phyloP scores from a whole-genome alignment of 2,329 filamentous ascomycete genomes.

The Phyllosticta ampelicida region DNA sequence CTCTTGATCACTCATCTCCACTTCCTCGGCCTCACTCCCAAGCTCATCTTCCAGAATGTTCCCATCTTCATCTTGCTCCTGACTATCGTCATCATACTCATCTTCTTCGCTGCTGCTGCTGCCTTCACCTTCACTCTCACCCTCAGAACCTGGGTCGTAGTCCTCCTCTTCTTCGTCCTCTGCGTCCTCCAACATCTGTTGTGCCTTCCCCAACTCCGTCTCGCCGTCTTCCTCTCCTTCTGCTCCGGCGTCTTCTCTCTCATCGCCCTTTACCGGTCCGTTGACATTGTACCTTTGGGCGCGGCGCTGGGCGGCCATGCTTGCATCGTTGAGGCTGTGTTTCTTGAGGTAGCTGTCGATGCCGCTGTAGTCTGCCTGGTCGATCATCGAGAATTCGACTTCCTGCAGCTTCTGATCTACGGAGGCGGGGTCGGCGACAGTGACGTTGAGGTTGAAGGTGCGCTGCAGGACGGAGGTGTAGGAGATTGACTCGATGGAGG shows the following conservation, averaged over 20 bases:
- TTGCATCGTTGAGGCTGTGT: constrained; percentile 52
- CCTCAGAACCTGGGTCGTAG: constrained; percentile 31
- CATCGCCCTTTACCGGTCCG: constrained; percentile 18
- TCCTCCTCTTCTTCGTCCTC: constrained; percentile 32
- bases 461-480: constrained; percentile 55
- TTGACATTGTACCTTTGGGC: constrained; percentile 50
- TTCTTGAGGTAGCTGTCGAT: constrained; percentile 53
- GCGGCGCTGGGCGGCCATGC: constrained; percentile 47
- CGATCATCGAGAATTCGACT: constrained; percentile 55
- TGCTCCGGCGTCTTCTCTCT: constrained; percentile 11
- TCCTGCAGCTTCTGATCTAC: constrained; percentile 37
- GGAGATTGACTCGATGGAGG: constrained; percentile 47
- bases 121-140: constrained; percentile 30
- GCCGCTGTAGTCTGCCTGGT: constrained; percentile 51
- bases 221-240: constrained; percentile 24
- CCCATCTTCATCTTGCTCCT: constrained; percentile 23
- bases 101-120: constrained; percentile 24
- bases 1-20: constrained; percentile 5
- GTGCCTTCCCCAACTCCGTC: constrained; percentile 29
- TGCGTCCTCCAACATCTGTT: constrained; percentile 22
- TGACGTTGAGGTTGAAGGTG: constrained; percentile 52
- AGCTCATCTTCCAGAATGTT: constrained; percentile 8
- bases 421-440: constrained; percentile 13
- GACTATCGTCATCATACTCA: constrained; percentile 20
- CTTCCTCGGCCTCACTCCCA: constrained; percentile 11